phyloP scores from a whole-genome alignment of 2,329 filamentous ascomycete genomes.

The Colletotrichum sp. region DNA sequence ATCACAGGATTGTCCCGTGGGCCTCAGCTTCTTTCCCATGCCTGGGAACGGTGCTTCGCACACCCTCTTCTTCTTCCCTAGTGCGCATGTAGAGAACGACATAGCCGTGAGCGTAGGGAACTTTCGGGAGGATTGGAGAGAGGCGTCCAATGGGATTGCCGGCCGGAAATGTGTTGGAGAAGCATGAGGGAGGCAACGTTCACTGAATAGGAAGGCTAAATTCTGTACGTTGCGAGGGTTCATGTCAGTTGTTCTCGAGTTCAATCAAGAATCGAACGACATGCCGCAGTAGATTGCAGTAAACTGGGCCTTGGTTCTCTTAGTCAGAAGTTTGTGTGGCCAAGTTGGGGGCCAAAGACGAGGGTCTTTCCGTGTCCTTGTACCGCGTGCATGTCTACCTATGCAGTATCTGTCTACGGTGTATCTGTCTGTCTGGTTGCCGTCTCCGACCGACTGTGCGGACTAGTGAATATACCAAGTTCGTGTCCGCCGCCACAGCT shows the following conservation, averaged over 20 bases:
- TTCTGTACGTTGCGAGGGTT: background rate
- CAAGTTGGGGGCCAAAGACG: background rate
- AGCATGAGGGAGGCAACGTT: background rate
- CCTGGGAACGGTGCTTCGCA: background rate
- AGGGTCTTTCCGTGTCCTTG: background rate
- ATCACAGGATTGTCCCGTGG: constrained; percentile 25
- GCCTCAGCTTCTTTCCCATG: constrained; percentile 3
- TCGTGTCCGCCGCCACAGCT: background rate
- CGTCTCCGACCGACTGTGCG: background rate
- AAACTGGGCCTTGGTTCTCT: background rate
- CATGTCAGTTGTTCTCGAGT: background rate
- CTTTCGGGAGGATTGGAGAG: constrained; percentile 15
- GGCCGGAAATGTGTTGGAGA: background rate
- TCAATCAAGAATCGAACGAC: background rate
- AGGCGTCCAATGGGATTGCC: constrained; percentile 15
- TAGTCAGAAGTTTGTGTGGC: background rate
- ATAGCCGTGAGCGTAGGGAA: background rate
- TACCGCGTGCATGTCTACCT: background rate
- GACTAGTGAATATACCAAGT: background rate
- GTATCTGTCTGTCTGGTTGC: background rate
- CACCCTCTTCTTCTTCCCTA: background rate
- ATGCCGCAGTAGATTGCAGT: background rate
- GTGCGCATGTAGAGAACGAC: background rate
- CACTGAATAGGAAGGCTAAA: background rate
- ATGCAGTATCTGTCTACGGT: too few relatives aligned